Base-by-base conservation (phyloP, 1,284 basidiomycete species). In the Wolfiporia cocos region DNA sequence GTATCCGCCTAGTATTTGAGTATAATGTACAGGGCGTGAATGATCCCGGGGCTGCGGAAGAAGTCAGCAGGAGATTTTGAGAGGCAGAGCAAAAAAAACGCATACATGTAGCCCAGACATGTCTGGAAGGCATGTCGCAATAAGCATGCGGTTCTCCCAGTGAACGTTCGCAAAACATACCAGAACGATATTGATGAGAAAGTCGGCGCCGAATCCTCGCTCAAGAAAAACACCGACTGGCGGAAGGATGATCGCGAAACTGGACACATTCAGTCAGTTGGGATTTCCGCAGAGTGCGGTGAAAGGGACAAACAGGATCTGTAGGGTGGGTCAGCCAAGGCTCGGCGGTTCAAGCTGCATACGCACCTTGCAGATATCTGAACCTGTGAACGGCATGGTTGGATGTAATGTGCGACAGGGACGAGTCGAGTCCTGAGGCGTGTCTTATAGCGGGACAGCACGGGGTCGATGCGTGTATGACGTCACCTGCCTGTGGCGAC, bases 211-310 rank as follows among this genome's bases (percentile, higher is more conserved):
- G 57, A 85, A 88, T 18, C 86, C 87, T 46, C 81, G 71, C 63
- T 90, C 86, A 14, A 91, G 63, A 65, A 88, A 86, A 10, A 91
- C 88, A 43, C 81, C 86, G 1, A 91, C 55, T 42, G 88, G 87
- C 4, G 87, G 88, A 17, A 90, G 51, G 59, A 90, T 54, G 64
- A 90, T 70, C 46, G 86, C 86, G 46, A 80, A 56, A 47, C 86
- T 73, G 55, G 28, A 31, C 46, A 46, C 45, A 17, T 41, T 23
- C 5, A 19, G 34, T 23, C 43, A 18, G 41, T 17, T 33, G 24
- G 34, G 37, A 24, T 17, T 11, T 17, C 7, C 38, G 39, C 30
- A 12, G n/a, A 15, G 17, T 19, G 26, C 26, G 5, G 30, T 12
- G 17, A 14, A 24, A 37, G 37, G 30, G 38, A 60, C 56, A 30